These are phyloP conservation scores for Penicillium macrosclerotiorum DNA, from an alignment of 495 filamentous ascomycete species.

Conservation along the genomic window DNA sequence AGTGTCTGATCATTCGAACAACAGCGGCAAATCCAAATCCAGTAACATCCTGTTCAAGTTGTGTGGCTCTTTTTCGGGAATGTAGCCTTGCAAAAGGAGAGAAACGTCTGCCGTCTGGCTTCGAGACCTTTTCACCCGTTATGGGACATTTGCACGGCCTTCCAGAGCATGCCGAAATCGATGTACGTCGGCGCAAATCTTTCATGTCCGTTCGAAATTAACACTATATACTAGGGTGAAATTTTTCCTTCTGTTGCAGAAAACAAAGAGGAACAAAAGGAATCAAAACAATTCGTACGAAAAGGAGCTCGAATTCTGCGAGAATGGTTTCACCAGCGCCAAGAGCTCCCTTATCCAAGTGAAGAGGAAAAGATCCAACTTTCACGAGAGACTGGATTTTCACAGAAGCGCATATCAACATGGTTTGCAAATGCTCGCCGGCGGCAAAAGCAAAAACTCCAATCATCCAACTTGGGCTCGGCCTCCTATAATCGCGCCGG, in stretches of 20 bases:
- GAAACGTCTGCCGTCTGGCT: conserved; percentile 42
- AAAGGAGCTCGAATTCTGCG: conserved; percentile 47
- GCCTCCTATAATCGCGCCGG: conserved; percentile 37
- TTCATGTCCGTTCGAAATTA: not conserved
- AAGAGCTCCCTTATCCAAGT: conserved; percentile 45
- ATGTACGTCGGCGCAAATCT: not conserved
- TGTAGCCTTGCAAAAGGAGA: conserved; percentile 62
- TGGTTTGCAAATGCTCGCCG: conserved; percentile 46
- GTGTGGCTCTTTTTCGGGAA: conserved; percentile 67
- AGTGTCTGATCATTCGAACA: conserved; percentile 47
- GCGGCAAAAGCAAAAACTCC: conserved; percentile 48
- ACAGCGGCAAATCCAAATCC: conserved; percentile 50
- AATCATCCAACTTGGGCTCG: conserved; percentile 49
- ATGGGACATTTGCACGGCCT: conserved; percentile 41
- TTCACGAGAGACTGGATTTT: conserved; percentile 35
- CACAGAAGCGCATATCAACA: conserved; percentile 33
- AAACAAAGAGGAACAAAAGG: conserved; percentile 21
- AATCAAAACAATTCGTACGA: conserved; percentile 59
- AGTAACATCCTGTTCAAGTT: conserved; percentile 68
- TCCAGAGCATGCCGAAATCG: conserved; percentile 33
- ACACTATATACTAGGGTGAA: not conserved
- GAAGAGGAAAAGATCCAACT: conserved; percentile 33
- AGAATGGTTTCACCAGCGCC: conserved; percentile 41
- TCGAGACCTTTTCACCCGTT: conserved; percentile 46
- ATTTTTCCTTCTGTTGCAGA: not conserved